Conservation (phyloP, 2,329 filamentous ascomycete species). For the Sclerotinia spermophila region DNA sequence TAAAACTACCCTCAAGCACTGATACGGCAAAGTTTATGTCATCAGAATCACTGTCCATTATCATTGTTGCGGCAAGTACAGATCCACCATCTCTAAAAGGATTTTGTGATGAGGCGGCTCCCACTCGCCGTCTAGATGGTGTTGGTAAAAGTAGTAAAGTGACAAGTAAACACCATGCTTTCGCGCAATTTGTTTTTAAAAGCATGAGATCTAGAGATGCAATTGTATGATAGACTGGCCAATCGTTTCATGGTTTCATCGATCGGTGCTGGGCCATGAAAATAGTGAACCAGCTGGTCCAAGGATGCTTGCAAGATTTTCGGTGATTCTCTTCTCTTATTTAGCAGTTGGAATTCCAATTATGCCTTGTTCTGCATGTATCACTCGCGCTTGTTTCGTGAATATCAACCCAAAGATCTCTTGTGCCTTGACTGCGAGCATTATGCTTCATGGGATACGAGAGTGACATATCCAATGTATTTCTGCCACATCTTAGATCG, state of each 20-base stretch:
- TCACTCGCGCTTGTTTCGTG: no score
- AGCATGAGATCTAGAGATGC: neutral
- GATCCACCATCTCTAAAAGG: neutral
- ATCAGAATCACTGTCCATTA: neutral
- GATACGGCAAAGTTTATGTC: neutral
- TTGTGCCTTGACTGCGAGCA: neutral
- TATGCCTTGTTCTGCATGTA: neutral
- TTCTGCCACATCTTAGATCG: neutral
- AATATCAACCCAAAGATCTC: neutral
- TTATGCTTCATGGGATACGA: neutral
- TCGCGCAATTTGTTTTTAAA: neutral
- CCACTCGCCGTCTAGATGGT: neutral
- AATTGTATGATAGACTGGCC: neutral
- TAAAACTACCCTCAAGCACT: neutral
- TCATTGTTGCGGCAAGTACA: neutral
- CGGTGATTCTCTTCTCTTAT: neutral
- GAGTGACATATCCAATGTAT: neutral
- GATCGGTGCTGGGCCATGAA: neutral
- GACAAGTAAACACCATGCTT: neutral
- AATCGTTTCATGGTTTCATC: neutral
- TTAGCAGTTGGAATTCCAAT: neutral
- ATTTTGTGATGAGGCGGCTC: neutral
- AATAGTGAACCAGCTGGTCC: neutral
- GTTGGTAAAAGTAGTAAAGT: neutral
- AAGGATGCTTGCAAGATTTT: neutral